phyloP scores from a whole-genome alignment of 495 filamentous ascomycete species.

The Cetradonia linearis region DNA sequence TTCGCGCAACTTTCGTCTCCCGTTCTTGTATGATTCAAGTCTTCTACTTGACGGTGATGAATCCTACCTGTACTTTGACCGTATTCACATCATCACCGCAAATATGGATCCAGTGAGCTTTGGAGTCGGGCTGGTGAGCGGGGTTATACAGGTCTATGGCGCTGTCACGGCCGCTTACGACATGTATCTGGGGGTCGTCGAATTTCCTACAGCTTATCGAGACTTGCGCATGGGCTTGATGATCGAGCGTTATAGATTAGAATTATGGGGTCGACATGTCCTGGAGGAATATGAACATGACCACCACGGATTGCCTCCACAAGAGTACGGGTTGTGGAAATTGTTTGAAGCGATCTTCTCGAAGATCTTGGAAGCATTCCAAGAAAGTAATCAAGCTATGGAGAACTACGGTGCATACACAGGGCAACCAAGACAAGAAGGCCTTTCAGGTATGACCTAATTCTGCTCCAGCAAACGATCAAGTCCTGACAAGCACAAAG shows the following conservation, averaged over 20 bases:
- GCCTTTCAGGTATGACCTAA: constrained; percentile 14
- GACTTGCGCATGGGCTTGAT: constrained; percentile 21
- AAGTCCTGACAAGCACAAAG: constrained; percentile 2
- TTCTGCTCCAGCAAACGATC: not conserved
- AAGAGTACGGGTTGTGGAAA: not conserved
- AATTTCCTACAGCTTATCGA: constrained; percentile 22
- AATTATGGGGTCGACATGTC: constrained; percentile 22
- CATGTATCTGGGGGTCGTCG: constrained; percentile 21
- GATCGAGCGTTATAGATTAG: constrained; percentile 23
- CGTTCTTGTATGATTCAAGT: not conserved
- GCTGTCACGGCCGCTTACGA: constrained; percentile 22
- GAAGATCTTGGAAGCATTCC: constrained; percentile 18
- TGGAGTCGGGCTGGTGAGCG: constrained; percentile 14
- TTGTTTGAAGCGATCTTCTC: not conserved
- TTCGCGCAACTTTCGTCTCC: not conserved
- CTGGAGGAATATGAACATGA: constrained; percentile 14
- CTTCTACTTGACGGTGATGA: not conserved
- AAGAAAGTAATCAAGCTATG: constrained; percentile 19
- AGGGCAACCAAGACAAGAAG: constrained; percentile 15
- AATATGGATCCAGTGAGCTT: constrained; percentile 19
- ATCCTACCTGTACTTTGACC: not conserved
- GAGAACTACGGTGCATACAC: constrained; percentile 14
- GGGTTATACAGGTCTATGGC: constrained; percentile 19
- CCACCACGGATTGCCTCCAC: not conserved
- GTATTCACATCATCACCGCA: not conserved